Percentiles rank a stretch among this genome's conserved stretches.
Conservation (phyloP, 495 filamentous ascomycete genomes). For the Penicillium alfredii region DNA sequence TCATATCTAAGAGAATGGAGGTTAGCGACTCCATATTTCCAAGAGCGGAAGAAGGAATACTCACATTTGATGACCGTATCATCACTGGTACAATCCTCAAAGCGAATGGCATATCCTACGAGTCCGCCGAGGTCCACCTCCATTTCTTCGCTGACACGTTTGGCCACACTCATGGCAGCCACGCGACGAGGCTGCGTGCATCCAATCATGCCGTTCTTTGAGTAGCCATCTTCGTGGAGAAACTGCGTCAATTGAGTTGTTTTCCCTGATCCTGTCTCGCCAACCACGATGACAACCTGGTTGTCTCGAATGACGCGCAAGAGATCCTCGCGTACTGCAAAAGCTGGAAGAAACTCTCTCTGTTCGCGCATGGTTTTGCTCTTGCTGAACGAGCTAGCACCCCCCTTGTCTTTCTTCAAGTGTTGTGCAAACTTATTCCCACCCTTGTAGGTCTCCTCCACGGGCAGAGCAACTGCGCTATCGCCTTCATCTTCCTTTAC, state of each 20-base stretch:
- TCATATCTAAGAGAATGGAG: slow-evolving; percentile 62
- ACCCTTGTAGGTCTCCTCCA: slow-evolving; percentile 61
- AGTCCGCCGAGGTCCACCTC: slow-evolving; percentile 83
- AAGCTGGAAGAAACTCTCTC: slow-evolving; percentile 88
- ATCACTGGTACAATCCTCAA: slow-evolving; percentile 95
- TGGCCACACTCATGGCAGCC: slow-evolving; percentile 97
- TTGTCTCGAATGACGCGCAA: slow-evolving; percentile 92
- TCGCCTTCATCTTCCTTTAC: slow-evolving; percentile 93
- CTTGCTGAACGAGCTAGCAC: slow-evolving; percentile 86
- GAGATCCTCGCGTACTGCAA: slow-evolving; percentile 95
- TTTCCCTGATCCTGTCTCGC: slow-evolving; percentile 94
- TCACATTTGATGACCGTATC: slow-evolving; percentile 89
- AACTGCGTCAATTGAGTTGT: slow-evolving; percentile 97
- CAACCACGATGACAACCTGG: slow-evolving; percentile 93
- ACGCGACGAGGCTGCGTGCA: slow-evolving; percentile 95
- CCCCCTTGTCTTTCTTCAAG: slow-evolving; percentile 75
- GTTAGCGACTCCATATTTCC: slow-evolving; percentile 14
- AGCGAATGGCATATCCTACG: slow-evolving; percentile 97
- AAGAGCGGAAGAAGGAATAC: slow-evolving; percentile 10
- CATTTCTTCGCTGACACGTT: slow-evolving; percentile 99
- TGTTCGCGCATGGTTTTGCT: slow-evolving; percentile 90
- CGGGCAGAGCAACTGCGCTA: slow-evolving; percentile 69
- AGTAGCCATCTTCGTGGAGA: slow-evolving; percentile 89
- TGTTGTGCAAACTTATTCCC: slow-evolving; percentile 86
- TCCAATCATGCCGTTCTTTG: slow-evolving; percentile 78